Percentiles rank a stretch among this genome's conserved stretches.
Evolutionary conservation across 1,139 yeast species (phyloP).

Genomic region (Candida sp.): DNA sequence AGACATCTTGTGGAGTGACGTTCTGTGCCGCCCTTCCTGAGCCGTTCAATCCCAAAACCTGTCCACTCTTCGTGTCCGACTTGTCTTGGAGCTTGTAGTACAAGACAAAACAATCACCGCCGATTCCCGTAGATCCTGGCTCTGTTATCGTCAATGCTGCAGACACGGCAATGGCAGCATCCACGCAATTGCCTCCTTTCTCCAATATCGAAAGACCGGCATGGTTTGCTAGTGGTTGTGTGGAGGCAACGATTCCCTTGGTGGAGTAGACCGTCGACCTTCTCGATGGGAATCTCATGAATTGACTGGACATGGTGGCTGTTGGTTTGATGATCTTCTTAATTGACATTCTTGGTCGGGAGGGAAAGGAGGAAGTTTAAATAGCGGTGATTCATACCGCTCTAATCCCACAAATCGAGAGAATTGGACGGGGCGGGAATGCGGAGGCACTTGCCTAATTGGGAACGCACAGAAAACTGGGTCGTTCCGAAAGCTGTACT

Average conservation of each 20-base stretch:
- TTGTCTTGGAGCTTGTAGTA: conserved; percentile 55
- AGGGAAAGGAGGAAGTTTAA: not conserved
- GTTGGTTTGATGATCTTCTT: not conserved
- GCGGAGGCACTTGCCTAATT: not conserved
- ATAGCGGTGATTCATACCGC: too few relatives aligned
- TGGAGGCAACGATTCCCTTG: conserved; percentile 74
- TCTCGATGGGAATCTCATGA: conserved; percentile 53
- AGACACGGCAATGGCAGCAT: conserved; percentile 81
- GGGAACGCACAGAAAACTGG: not conserved
- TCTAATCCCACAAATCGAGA: not conserved
- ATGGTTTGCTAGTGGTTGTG: conserved; percentile 79
- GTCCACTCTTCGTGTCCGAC: conserved; percentile 17
- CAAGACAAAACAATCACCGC: conserved; percentile 81
- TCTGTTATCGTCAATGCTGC: conserved; percentile 77
- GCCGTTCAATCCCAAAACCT: conserved; percentile 74
- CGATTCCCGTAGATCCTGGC: conserved; percentile 81
- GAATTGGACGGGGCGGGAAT: not conserved
- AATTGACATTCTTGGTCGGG: not conserved
- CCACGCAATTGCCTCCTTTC: conserved; percentile 81
- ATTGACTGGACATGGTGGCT: conserved; percentile 15
- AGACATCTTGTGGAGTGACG: conserved; percentile 53
- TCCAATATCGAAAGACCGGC: conserved; percentile 72
- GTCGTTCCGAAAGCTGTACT: not conserved
- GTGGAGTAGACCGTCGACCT: conserved; percentile 80
- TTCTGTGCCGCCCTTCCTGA: conserved; percentile 72